These are phyloP conservation scores for Stephania cephalantha DNA, from an alignment of 164 flowering plant species.

Conservation along the genomic window DNA sequence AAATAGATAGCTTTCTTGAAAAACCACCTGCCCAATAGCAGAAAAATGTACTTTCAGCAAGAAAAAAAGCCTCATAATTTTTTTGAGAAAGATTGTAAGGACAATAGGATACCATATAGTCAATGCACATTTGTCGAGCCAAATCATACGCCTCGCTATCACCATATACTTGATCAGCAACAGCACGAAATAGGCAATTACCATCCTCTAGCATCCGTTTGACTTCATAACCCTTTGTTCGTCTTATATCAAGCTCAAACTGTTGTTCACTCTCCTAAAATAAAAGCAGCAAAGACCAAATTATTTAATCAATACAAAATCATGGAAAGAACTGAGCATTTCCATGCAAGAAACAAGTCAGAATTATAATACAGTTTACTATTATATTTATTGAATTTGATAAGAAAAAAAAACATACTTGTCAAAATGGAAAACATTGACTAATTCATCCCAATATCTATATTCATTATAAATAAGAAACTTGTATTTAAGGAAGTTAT, in stretches of 20 bases:
- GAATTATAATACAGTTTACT: too few relatives aligned
- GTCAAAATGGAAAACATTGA: too few relatives aligned
- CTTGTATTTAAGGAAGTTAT: too few relatives aligned
- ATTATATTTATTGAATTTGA: too few relatives aligned
- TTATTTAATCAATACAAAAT: not conserved
- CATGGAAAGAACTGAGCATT: not conserved
- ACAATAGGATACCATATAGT: slow-evolving; percentile 73
- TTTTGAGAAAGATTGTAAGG: not conserved
- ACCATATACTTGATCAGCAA: slow-evolving; percentile 99
- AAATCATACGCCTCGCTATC: slow-evolving; percentile 83
- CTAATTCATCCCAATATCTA: too few relatives aligned
- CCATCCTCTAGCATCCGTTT: slow-evolving; percentile 93
- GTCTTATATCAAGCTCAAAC: slow-evolving; percentile 80
- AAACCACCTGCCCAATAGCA: not conserved
- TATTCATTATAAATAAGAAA: too few relatives aligned
- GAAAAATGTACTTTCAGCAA: not conserved
- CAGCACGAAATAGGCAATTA: slow-evolving; percentile 97
- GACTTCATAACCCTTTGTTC: slow-evolving; percentile 81
- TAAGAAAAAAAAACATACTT: too few relatives aligned
- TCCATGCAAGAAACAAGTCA: too few relatives aligned
- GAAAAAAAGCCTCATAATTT: not conserved
- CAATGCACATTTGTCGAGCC: slow-evolving; percentile 94
- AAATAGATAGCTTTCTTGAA: not conserved
- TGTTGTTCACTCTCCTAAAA: slow-evolving; percentile 89
- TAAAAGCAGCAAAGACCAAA: slow-evolving; percentile 1